Conservation (phyloP, 768 basidiomycete genomes). For the Leccinellum rugosiceps region DNA sequence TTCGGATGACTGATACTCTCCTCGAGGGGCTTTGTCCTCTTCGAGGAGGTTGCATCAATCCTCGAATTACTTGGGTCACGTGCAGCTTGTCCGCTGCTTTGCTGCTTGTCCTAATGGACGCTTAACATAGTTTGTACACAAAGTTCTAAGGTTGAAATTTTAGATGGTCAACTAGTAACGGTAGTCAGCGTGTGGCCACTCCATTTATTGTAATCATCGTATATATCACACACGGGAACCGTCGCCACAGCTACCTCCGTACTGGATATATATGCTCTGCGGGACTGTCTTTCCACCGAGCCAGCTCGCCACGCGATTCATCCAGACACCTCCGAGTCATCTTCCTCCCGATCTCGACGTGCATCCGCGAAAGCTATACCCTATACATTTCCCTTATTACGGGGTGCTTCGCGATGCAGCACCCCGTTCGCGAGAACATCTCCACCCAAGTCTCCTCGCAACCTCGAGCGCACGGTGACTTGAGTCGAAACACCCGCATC, state of each 20-base stretch:
- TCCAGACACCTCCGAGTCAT: slow-evolving; percentile 51
- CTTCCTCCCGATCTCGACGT: slow-evolving; percentile 30
- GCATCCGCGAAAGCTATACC: slow-evolving; percentile 16
- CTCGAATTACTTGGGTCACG: no score
- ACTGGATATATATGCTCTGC: slow-evolving; percentile 4
- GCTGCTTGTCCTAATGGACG: no score
- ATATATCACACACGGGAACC: background rate
- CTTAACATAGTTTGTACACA: no score
- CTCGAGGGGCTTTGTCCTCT: no score
- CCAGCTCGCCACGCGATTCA: slow-evolving; percentile 47
- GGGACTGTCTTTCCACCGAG: slow-evolving; percentile 34
- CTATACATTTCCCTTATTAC: slow-evolving; percentile 12
- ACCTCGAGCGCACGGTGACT: slow-evolving; percentile 44
- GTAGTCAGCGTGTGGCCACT: no score
- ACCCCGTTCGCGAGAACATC: slow-evolving; percentile 45
- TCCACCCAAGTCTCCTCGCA: slow-evolving; percentile 42
- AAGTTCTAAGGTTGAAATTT: no score
- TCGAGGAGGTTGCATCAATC: no score
- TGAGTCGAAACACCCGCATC: slow-evolving; percentile 38
- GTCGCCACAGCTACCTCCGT: slow-evolving; percentile 6
- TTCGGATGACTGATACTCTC: no score
- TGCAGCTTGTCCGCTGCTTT: no score
- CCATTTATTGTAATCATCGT: no score
- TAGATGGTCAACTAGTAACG: no score
- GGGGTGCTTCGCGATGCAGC: slow-evolving; percentile 44